Conservation (phyloP, 345 rosid species). For the Brassica incana region DNA sequence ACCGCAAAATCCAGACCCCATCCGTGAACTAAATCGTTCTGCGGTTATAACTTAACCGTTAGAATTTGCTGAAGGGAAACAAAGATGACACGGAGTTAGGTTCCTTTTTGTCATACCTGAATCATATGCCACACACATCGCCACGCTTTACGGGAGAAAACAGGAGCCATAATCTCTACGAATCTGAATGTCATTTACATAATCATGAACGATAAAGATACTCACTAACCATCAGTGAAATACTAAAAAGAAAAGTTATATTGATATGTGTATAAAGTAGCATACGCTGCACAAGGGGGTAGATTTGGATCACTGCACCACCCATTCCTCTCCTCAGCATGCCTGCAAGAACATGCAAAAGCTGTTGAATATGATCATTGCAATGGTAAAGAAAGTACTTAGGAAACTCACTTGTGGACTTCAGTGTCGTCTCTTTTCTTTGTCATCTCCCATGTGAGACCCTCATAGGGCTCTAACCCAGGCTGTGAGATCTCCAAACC, state of each 20-base stretch:
- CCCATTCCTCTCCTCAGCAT: conserved; percentile 77
- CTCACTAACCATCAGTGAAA: not conserved
- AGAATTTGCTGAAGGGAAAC: not conserved
- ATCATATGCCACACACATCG: conserved; percentile 97
- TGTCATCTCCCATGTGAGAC: conserved; percentile 95
- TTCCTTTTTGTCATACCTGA: conserved; percentile 51
- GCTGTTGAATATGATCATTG: not conserved
- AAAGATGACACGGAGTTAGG: not conserved
- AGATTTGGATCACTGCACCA: conserved; percentile 76
- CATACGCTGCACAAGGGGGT: conserved; percentile 99
- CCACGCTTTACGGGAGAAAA: conserved; percentile 93
- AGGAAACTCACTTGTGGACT: conserved; percentile 75
- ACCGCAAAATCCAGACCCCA: conserved; percentile 80
- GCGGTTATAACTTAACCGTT: conserved; percentile 11
- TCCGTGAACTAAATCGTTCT: conserved; percentile 81
- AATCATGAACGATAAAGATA: not conserved
- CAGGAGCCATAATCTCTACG: conserved; percentile 98
- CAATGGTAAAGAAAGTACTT: not conserved
- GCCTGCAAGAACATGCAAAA: conserved; percentile 44
- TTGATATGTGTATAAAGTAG: conserved; percentile 11
- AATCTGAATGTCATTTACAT: conserved; percentile 51
- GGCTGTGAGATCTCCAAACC: conserved; percentile 97
- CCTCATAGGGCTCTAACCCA: conserved; percentile 75
- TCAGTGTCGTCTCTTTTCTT: conserved; percentile 72
- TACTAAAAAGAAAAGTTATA: not conserved